Evolutionary conservation across 352 stramenopile species (phyloP).

Genomic region (Peronospora destructor): DNA sequence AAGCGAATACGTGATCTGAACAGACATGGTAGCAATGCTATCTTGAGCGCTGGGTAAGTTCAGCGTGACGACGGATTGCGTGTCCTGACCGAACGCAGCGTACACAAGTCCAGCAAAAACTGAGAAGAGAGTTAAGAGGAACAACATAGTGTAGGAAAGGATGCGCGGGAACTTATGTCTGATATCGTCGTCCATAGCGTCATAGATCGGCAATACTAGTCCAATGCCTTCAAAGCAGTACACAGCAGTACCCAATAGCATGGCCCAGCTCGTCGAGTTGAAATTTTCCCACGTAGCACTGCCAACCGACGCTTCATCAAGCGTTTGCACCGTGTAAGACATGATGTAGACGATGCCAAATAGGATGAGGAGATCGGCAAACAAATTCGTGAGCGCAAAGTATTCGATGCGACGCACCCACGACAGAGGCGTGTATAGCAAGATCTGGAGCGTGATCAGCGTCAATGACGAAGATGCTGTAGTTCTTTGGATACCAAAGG

Average conservation of each 20-base stretch:
- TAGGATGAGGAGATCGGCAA: slow-evolving; percentile 54
- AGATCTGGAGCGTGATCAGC: slow-evolving; percentile 55
- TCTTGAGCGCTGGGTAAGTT: slow-evolving; percentile 46
- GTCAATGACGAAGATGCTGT: slow-evolving; percentile 44
- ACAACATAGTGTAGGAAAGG: slow-evolving; percentile 39
- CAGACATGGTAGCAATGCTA: slow-evolving; percentile 50
- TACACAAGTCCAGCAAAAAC: slow-evolving; percentile 53
- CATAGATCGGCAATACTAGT: slow-evolving; percentile 62
- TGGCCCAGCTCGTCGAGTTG: slow-evolving; percentile 52
- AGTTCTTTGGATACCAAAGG: slow-evolving; percentile 37
- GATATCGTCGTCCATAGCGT: slow-evolving; percentile 43
- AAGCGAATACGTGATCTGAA: slow-evolving; percentile 60
- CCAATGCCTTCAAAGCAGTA: slow-evolving; percentile 74
- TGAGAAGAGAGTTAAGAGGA: slow-evolving; percentile 49
- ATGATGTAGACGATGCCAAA: slow-evolving; percentile 57
- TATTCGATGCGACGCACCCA: slow-evolving; percentile 73
- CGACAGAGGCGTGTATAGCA: slow-evolving; percentile 59
- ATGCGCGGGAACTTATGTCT: slow-evolving; percentile 62
- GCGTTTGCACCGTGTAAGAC: slow-evolving; percentile 40
- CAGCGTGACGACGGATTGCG: slow-evolving; percentile 53
- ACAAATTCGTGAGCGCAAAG: slow-evolving; percentile 62
- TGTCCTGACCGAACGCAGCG: slow-evolving; percentile 43
- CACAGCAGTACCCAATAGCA: slow-evolving; percentile 56
- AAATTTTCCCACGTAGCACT: slow-evolving; percentile 54
- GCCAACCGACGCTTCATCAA: slow-evolving; percentile 24